Percentiles rank a stretch among this genome's conserved stretches.
Evolutionary conservation across 2,329 filamentous ascomycete species (phyloP).

Genomic region (Malbranchea cinnamomea): DNA sequence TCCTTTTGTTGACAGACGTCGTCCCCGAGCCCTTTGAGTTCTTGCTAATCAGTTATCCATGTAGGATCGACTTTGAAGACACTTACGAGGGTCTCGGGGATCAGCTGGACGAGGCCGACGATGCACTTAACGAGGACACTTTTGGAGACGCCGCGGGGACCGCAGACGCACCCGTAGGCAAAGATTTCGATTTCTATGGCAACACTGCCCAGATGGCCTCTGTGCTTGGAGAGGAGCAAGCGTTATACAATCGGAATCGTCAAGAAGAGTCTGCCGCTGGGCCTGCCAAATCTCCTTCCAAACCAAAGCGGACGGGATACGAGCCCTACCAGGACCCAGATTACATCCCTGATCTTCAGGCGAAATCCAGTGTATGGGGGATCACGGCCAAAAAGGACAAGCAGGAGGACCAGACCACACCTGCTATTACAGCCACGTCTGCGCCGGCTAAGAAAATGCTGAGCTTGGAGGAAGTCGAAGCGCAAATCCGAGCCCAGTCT

Average conservation of each 20-base stretch:
- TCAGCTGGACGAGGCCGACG: conserved; percentile 77
- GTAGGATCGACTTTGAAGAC: conserved; percentile 77
- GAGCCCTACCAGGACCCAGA: conserved; percentile 79
- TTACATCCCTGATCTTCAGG: conserved; percentile 77
- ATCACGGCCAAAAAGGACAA: conserved; percentile 41
- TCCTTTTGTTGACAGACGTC: too few relatives aligned
- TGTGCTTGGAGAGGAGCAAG: conserved; percentile 81
- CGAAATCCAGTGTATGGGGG: conserved; percentile 88
- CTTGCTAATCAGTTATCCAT: neutral
- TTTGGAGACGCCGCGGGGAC: conserved; percentile 47
- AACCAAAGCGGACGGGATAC: conserved; percentile 66
- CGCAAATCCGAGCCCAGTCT: conserved; percentile 52
- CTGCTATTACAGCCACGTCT: conserved; percentile 12
- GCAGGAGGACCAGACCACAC: conserved; percentile 9
- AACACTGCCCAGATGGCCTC: conserved; percentile 75
- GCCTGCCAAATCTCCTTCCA: conserved; percentile 15
- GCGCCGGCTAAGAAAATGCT: conserved; percentile 60
- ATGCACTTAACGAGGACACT: conserved; percentile 94
- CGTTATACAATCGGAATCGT: conserved; percentile 64
- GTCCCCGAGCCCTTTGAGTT: too few relatives aligned
- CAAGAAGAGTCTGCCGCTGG: conserved; percentile 15
- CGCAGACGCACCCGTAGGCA: conserved; percentile 49
- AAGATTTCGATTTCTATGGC: conserved; percentile 95
- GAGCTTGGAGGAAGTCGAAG: conserved; percentile 94
- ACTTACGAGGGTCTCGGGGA: conserved; percentile 93